Percentiles rank a stretch among this genome's conserved stretches.
Conservation (phyloP, 2,329 filamentous ascomycete genomes). For the Talaromyces funiculosus region DNA sequence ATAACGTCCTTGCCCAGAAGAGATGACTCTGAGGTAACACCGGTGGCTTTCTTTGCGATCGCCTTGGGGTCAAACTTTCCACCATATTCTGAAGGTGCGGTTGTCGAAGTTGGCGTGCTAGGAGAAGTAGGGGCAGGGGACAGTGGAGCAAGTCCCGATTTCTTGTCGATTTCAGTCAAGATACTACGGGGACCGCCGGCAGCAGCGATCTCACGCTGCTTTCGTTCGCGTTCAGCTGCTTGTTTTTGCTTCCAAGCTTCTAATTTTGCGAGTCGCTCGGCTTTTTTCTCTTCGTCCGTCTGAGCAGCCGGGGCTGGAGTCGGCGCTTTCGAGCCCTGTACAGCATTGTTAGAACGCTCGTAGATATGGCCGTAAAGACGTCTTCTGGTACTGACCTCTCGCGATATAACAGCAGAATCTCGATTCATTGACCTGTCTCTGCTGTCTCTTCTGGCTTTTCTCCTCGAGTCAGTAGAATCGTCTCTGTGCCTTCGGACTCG, state of each 20-base stretch:
- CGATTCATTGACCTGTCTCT: conserved; percentile 51
- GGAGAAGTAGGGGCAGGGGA: conserved; percentile 50
- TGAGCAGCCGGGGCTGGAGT: conserved; percentile 45
- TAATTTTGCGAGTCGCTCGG: conserved; percentile 71
- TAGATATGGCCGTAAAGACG: not conserved
- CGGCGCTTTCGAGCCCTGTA: conserved; percentile 51
- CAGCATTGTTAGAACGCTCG: conserved; percentile 16
- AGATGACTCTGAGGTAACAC: conserved; percentile 51
- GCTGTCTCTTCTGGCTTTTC: conserved; percentile 61
- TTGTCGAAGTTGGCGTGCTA: conserved; percentile 29
- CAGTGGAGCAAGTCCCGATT: conserved; percentile 52
- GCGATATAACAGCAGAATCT: conserved; percentile 45
- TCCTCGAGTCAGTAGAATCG: conserved; percentile 64
- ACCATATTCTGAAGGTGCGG: conserved; percentile 49
- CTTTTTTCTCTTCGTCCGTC: conserved; percentile 69
- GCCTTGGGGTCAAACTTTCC: conserved; percentile 85
- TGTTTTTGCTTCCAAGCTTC: conserved; percentile 92
- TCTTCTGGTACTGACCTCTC: conserved; percentile 50
- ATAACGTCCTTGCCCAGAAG: conserved; percentile 53
- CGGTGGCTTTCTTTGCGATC: conserved; percentile 71
- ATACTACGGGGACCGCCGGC: conserved; percentile 61
- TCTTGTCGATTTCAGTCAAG: conserved; percentile 68
- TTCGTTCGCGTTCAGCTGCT: conserved; percentile 64
- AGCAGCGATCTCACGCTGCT: conserved; percentile 61
- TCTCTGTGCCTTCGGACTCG: conserved; percentile 59